Percentiles rank a stretch among this genome's conserved stretches.
These are phyloP conservation scores for Coprinellus aureogranulatus DNA, from an alignment of 768 basidiomycete species.

Conservation along the genomic window DNA sequence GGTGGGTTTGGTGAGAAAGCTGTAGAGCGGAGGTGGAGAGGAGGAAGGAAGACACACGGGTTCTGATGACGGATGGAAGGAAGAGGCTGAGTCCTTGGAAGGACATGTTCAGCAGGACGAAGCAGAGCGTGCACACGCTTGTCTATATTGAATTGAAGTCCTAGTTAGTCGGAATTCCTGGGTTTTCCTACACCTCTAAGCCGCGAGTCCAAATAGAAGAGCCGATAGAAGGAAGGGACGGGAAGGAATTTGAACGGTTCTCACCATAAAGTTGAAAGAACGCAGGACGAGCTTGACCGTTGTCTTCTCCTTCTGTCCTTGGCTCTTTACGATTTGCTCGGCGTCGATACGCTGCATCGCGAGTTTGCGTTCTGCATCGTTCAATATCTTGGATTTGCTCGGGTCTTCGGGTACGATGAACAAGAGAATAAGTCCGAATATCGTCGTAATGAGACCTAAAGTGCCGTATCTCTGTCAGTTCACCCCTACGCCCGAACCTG, in stretches of 20 bases:
- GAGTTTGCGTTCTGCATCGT: constrained; percentile 24
- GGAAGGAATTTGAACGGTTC: neutral
- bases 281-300: constrained; percentile 21
- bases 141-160: constrained; percentile 21
- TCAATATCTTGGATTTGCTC: constrained; percentile 25
- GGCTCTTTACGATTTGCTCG: constrained; percentile 25
- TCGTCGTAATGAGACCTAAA: constrained; percentile 27
- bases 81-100: constrained; percentile 36
- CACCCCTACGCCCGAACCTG: too few relatives aligned
- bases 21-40: too few relatives aligned
- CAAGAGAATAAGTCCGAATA: constrained; percentile 23
- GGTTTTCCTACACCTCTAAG: too few relatives aligned
- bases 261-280: constrained; percentile 22
- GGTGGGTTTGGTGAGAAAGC: neutral
- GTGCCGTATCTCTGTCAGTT: too few relatives aligned
- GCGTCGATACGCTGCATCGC: constrained; percentile 29
- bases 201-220: too few relatives aligned
- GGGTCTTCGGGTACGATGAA: constrained; percentile 28
- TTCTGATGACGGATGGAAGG: constrained; percentile 39
- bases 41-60: constrained; percentile 27
- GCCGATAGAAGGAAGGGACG: too few relatives aligned
- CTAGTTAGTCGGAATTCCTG: neutral
- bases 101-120: constrained; percentile 30
- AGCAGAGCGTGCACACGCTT: constrained; percentile 26
- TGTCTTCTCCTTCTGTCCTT: constrained; percentile 26